Base-by-base conservation (phyloP, 495 filamentous ascomycete genomes). In the Hypoxylon subgilvum region DNA sequence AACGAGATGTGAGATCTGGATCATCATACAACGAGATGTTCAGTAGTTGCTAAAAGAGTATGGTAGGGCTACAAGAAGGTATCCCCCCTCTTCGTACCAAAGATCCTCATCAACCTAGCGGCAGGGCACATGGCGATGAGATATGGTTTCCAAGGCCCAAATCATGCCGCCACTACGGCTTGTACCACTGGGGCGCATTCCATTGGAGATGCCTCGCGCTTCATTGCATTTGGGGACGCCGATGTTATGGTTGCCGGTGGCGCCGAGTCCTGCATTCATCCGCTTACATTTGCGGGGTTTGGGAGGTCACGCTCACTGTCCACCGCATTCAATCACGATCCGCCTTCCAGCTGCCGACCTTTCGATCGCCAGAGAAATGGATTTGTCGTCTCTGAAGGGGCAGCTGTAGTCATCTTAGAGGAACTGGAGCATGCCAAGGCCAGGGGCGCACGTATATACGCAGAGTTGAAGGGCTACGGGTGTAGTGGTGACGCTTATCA, bases 111-210 rank as follows among this genome's bases (percentile, higher is more conserved):
- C 72, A 97, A 97, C 67, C 80, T 97, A 21, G 94, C 88, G 1
- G 94, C 94, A 10, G 94, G 94, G 0, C 92, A 98, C 72, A 86
- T 97, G 44, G 90, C 92, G 21, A 96, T 97, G 86, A 89, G 86
- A 66, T 85, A 92, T 76, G 88, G 89, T n/a, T 86, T 98, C 22
- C 72, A 90, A 72, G 94, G 94, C 2, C 94, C 94, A 2, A 96
- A 94, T 60, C 92, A 96, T 73, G 82, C 93, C 10, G 89, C 84
- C 40, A 96, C 92, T 3, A 97, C 94, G 17, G 94, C 94, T 40
- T 98, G 94, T 63, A 96, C 94, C 0, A 97, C 94, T 0, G 92
- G 93, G 2, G 91, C 92, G 6, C 93, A 98, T 76, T 88, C 92
- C 5, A 86, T 98, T 52, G 92, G 92, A 22, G 94, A 98, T 67